phyloP scores from a whole-genome alignment of 2,329 filamentous ascomycete species.

The Calonectria pteridis region DNA sequence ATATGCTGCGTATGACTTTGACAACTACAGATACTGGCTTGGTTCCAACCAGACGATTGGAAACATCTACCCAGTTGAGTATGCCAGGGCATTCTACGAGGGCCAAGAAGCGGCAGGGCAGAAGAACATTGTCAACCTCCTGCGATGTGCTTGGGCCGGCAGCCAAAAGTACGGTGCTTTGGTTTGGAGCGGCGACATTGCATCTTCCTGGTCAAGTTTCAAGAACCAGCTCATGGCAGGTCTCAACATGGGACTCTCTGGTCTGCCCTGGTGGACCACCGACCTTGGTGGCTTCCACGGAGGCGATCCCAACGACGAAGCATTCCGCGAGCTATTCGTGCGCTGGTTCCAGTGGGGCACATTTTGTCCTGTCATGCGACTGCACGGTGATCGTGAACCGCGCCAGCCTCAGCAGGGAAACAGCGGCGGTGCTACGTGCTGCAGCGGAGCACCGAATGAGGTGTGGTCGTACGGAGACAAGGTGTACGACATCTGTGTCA shows the following conservation, averaged over 20 bases:
- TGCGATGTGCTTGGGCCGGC: conserved; percentile 63
- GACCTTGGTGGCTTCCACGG: conserved; percentile 80
- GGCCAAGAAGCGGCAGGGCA: conserved; percentile 67
- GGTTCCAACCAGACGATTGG: conserved; percentile 58
- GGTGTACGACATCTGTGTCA: conserved; percentile 70
- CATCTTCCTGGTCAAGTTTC: conserved; percentile 71
- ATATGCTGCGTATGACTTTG: conserved; percentile 74
- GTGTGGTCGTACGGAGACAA: conserved; percentile 75
- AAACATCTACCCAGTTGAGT: conserved; percentile 71
- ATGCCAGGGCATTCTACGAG: conserved; percentile 71
- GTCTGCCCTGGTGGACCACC: conserved; percentile 77
- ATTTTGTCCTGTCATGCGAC: conserved; percentile 75
- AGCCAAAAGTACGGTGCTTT: conserved; percentile 74
- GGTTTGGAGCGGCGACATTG: conserved; percentile 77
- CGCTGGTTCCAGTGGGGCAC: conserved; percentile 79
- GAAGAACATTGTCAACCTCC: conserved; percentile 67
- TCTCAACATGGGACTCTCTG: conserved; percentile 74
- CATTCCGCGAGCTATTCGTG: conserved; percentile 73
- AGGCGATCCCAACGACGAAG: conserved; percentile 66
- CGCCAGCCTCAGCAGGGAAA: conserved; percentile 51
- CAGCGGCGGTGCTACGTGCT: conserved; percentile 56
- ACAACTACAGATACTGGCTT: conserved; percentile 65
- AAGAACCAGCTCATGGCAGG: conserved; percentile 73
- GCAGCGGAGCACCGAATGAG: conserved; percentile 69
- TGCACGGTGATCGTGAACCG: conserved; percentile 76